A percentile compares a stretch with the other conserved stretches of the same genome.
Conservation (phyloP, 2,329 filamentous ascomycete genomes). For the Colletotrichum echinochloae region DNA sequence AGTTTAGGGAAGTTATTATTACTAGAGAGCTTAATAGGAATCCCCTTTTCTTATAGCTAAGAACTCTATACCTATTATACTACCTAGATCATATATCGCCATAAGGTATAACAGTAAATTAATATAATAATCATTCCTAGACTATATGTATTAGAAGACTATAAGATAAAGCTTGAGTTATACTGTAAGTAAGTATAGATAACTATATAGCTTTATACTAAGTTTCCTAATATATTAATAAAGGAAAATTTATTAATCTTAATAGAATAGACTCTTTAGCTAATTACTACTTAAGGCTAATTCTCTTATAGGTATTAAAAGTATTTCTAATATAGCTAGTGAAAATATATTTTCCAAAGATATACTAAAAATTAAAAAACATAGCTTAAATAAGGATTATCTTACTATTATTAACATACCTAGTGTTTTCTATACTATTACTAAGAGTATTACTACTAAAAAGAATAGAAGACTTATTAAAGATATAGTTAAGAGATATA, state of each 20-base stretch:
- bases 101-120: constrained; percentile 8
- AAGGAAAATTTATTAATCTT: not conserved
- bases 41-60: constrained; percentile 47
- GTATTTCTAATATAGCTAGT: too few species aligned
- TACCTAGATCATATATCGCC: constrained; percentile 43
- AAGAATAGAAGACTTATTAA: too few species aligned
- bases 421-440: too few species aligned
- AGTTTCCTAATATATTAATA: not conserved
- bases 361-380: too few species aligned
- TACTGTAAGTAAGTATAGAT: constrained; percentile 8
- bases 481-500: too few species aligned
- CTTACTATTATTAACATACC: too few species aligned
- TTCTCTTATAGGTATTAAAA: too few species aligned
- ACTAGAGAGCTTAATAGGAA: constrained; percentile 49
- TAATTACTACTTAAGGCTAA: too few species aligned
- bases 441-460: too few species aligned
- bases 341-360: too few species aligned
- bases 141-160: not conserved
- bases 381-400: too few species aligned
- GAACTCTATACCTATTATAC: constrained; percentile 49
- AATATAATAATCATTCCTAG: constrained; percentile 26
- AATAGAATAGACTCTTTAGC: too few species aligned
- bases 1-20: constrained; percentile 51
- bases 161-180: not conserved
- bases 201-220: not conserved